Percentiles rank a stretch among this genome's conserved stretches.
phyloP scores from a whole-genome alignment of 305 asterid genomes.

The Fraxinus nigra region DNA sequence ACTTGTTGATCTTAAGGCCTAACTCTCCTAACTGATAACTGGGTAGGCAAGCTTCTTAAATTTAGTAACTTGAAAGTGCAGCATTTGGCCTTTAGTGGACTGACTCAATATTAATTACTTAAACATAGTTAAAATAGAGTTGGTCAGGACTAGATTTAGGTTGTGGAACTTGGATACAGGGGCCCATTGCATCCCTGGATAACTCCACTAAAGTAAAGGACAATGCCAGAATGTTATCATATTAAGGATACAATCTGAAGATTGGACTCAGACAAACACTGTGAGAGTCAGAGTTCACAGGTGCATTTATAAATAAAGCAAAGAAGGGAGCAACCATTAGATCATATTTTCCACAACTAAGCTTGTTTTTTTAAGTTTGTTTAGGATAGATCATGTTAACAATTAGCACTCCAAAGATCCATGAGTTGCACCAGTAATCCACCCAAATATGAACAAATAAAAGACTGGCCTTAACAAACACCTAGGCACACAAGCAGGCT shows the following conservation, averaged over 20 bases:
- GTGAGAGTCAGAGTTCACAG: neutral
- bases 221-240: neutral
- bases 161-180: neutral
- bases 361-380: neutral
- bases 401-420: neutral
- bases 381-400: neutral
- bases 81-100: neutral
- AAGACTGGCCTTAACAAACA: neutral
- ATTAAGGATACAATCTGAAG: neutral
- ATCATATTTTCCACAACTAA: neutral
- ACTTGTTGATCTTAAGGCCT: neutral
- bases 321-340: neutral
- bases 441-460: neutral
- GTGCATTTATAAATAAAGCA: neutral
- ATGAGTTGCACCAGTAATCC: neutral
- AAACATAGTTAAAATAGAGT: neutral
- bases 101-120: neutral
- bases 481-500: neutral
- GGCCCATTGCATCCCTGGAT: neutral
- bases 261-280: neutral
- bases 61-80: neutral
- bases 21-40: neutral
- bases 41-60: neutral
- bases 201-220: neutral
- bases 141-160: neutral